These are phyloP conservation scores for Conticribra weissflogii DNA, from an alignment of 108 stramenopile genomes.

Conservation along the genomic window DNA sequence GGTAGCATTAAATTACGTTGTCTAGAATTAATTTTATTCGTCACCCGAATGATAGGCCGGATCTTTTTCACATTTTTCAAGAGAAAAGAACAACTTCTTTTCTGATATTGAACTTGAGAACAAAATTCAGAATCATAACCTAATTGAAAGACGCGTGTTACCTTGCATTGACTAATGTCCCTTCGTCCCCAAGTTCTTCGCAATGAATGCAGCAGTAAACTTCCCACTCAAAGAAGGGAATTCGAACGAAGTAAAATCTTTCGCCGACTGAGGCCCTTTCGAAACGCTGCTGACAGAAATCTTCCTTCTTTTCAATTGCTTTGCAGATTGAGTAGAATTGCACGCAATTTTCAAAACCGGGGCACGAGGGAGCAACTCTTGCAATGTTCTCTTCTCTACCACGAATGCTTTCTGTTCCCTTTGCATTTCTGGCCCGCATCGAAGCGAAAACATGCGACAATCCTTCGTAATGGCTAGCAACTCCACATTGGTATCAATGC, in stretches of 20 bases:
- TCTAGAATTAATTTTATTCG: too few species aligned
- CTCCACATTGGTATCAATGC: conserved; percentile 11
- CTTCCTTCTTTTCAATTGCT: conserved; percentile 34
- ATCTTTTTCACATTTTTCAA: too few species aligned
- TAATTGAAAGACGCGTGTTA: too few species aligned
- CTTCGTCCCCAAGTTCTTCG: conserved; percentile 27
- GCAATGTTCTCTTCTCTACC: not conserved
- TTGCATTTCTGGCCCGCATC: conserved; percentile 6
- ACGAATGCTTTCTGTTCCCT: not conserved
- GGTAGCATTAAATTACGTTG: too few species aligned
- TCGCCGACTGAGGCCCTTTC: conserved; percentile 17
- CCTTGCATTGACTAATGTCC: not conserved
- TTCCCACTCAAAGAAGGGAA: conserved; percentile 64
- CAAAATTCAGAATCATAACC: not conserved
- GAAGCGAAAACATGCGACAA: conserved; percentile 32
- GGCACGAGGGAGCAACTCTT: conserved; percentile 16
- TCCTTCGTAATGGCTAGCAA: conserved; percentile 44
- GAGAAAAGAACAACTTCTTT: too few species aligned
- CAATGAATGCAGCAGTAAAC: conserved; percentile 63
- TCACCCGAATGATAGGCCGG: too few species aligned
- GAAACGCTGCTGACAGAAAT: conserved; percentile 28
- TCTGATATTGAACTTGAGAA: not conserved
- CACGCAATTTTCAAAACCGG: conserved; percentile 27
- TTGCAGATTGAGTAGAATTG: conserved; percentile 9
- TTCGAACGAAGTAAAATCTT: conserved; percentile 45